Percentiles rank a stretch among this genome's conserved stretches.
Conservation (phyloP, 768 basidiomycete genomes). For the Cystobasidium onofrii region DNA sequence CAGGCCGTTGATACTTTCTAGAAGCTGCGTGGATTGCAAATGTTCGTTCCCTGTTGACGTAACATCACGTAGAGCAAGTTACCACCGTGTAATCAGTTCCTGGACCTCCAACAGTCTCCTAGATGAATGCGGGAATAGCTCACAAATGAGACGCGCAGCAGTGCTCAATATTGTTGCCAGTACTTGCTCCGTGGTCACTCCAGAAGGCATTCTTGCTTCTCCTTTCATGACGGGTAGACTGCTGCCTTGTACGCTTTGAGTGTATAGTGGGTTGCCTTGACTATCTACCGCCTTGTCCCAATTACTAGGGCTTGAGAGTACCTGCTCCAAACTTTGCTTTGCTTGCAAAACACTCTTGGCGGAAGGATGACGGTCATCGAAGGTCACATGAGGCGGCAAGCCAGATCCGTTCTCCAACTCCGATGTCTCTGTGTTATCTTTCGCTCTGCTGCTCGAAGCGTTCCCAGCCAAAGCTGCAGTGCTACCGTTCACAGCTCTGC, state of each 20-base stretch:
- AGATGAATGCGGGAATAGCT: background rate
- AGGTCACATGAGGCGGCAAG: constrained; percentile 32
- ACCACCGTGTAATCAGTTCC: too few species aligned
- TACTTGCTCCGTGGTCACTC: constrained; percentile 36
- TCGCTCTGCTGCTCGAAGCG: background rate
- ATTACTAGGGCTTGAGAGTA: background rate
- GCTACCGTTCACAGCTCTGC: background rate
- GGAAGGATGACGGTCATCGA: background rate
- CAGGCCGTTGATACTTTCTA: constrained; percentile 32
- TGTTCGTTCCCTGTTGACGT: constrained; percentile 31
- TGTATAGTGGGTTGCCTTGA: background rate
- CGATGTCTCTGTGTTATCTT: background rate
- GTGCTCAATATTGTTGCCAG: constrained; percentile 32
- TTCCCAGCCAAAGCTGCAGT: background rate
- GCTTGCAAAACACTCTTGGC: constrained; percentile 28
- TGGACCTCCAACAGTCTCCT: background rate
- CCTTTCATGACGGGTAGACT: constrained; percentile 34
- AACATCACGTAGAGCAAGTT: too few species aligned
- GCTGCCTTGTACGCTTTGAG: background rate
- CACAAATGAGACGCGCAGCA: constrained; percentile 35
- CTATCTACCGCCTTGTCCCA: constrained; percentile 20
- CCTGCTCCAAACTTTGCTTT: constrained; percentile 18
- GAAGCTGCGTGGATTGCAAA: constrained; percentile 7
- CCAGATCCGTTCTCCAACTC: background rate
- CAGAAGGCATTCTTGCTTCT: constrained; percentile 21